phyloP scores from a whole-genome alignment of 306 rosid species.

The Crataegus laevigata region DNA sequence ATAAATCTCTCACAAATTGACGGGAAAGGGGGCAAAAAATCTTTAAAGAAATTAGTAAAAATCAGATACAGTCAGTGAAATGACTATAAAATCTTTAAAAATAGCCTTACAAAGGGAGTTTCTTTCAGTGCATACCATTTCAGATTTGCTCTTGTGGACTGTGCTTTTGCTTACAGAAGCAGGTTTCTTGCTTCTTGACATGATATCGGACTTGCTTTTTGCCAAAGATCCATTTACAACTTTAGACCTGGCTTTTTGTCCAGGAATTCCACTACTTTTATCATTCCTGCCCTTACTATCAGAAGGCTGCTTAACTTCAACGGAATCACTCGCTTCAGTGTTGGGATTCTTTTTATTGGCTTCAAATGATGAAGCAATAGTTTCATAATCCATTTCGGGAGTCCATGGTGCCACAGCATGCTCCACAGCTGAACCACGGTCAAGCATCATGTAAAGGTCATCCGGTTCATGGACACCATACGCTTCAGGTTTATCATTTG shows the following conservation, averaged over 20 bases:
- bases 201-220: conserved; percentile 46
- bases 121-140: conserved; percentile 44
- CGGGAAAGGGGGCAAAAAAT: not conserved
- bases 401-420: conserved; percentile 56
- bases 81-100: not conserved
- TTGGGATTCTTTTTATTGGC: conserved; percentile 34
- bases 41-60: not conserved
- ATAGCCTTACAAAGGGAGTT: not conserved
- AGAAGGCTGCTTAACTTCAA: conserved; percentile 26
- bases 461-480: conserved; percentile 56
- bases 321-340: conserved; percentile 15
- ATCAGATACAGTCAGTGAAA: not conserved
- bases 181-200: conserved; percentile 49
- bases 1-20: not conserved
- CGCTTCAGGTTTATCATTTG: conserved; percentile 36
- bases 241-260: conserved; percentile 55
- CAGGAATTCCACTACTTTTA: conserved; percentile 33
- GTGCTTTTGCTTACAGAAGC: conserved; percentile 49
- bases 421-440: conserved; percentile 55
- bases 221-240: conserved; percentile 45
- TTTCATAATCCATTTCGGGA: conserved; percentile 77
- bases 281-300: conserved; percentile 17
- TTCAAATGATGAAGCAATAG: conserved; percentile 29
- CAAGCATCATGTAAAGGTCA: conserved; percentile 93
- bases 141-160: conserved; percentile 47